Evolutionary conservation across 352 stramenopile genomes (phyloP).

Genomic region (Pythium monospermum): DNA sequence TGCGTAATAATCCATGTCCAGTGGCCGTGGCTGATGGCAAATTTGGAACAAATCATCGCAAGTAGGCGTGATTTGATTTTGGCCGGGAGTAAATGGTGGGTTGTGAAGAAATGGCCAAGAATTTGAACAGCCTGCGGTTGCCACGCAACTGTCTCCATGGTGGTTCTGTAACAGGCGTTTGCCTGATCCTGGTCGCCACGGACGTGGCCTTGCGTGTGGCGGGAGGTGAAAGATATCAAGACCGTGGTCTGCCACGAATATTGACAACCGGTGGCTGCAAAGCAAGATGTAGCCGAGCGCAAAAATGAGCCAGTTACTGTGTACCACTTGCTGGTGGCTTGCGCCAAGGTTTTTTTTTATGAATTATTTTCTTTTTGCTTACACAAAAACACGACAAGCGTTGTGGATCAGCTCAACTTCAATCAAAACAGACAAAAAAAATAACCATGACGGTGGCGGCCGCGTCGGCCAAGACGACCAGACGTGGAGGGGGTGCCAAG

Average conservation of each 20-base stretch:
- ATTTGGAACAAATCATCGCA: constrained; percentile 44
- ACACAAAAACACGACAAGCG: too few relatives aligned
- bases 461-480: too few relatives aligned
- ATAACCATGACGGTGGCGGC: too few relatives aligned
- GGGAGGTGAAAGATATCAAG: constrained; percentile 89
- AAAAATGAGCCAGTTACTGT: too few relatives aligned
- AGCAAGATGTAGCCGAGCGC: too few relatives aligned
- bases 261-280: too few relatives aligned
- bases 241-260: constrained; percentile 88
- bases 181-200: constrained; percentile 75
- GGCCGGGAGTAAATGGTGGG: constrained; percentile 76
- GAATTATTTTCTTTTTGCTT: too few relatives aligned
- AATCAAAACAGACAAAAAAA: too few relatives aligned
- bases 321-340: too few relatives aligned
- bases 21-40: constrained; percentile 81
- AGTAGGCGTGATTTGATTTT: constrained; percentile 86
- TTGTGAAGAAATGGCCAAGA: constrained; percentile 80
- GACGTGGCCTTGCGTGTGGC: constrained; percentile 82
- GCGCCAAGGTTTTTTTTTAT: too few relatives aligned
- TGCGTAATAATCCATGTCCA: constrained; percentile 75
- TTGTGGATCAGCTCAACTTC: too few relatives aligned
- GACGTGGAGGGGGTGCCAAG: too few relatives aligned
- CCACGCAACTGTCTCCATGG: constrained; percentile 58
- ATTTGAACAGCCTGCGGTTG: constrained; percentile 39
- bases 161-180: constrained; percentile 66